Conservation (phyloP, 2,329 filamentous ascomycete species). For the Malbranchea zuffiana region DNA sequence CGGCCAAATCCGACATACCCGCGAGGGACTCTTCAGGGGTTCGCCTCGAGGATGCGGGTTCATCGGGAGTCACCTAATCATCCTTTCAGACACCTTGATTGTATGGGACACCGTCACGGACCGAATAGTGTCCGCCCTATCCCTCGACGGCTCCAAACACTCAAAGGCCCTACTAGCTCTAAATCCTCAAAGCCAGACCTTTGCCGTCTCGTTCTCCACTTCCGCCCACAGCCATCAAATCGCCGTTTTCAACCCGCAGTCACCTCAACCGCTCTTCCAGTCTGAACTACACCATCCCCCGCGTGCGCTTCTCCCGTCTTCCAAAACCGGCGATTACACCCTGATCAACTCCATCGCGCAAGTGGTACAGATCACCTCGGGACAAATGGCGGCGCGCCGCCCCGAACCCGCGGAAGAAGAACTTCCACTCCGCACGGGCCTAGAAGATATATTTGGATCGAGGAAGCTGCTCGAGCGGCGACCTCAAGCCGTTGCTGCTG, state of each 20-base stretch:
- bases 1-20: conserved; percentile 54
- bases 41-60: conserved; percentile 59
- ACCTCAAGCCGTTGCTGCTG: conserved; percentile 5
- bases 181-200: conserved; percentile 53
- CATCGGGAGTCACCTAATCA: conserved; percentile 61
- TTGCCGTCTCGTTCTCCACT: conserved; percentile 49
- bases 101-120: conserved; percentile 81
- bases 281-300: conserved; percentile 47
- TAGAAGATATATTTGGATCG: conserved; percentile 27
- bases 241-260: conserved; percentile 55
- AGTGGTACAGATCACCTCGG: conserved; percentile 41
- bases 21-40: conserved; percentile 57
- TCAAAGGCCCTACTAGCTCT: conserved; percentile 47
- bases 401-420: conserved; percentile 18
- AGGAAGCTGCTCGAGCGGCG: conserved; percentile 6
- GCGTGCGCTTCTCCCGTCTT: conserved; percentile 55
- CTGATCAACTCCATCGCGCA: conserved; percentile 65
- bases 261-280: conserved; percentile 49
- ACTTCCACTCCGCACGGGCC: conserved; percentile 22
- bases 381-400: conserved; percentile 19
- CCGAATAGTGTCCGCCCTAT: conserved; percentile 56
- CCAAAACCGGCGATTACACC: conserved; percentile 59
- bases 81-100: conserved; percentile 60
- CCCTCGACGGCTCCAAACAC: conserved; percentile 33
- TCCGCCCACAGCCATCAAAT: conserved; percentile 43